These are phyloP conservation scores for Claviceps arundinis DNA, from an alignment of 2,329 filamentous ascomycete species.

Conservation along the genomic window DNA sequence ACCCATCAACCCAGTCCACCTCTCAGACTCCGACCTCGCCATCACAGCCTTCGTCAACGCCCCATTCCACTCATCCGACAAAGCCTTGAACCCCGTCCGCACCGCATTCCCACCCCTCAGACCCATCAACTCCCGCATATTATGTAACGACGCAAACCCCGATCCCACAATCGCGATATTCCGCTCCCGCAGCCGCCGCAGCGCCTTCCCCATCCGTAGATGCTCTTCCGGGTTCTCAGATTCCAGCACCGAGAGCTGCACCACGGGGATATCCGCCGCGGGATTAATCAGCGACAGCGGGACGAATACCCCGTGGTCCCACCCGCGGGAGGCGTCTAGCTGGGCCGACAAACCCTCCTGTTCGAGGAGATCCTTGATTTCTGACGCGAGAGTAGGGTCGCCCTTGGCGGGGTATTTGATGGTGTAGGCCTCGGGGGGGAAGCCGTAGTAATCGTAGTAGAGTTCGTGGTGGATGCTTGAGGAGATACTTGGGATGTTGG, in stretches of 20 bases:
- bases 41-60: conserved; percentile 28
- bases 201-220: conserved; percentile 38
- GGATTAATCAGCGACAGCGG: conserved; percentile 42
- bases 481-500: conserved; percentile 35
- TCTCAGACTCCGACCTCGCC: conserved; percentile 19
- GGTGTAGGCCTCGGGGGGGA: conserved; percentile 40
- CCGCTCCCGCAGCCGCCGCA: conserved; percentile 32
- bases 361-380: conserved; percentile 32
- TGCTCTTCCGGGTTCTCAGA: conserved; percentile 36
- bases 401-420: conserved; percentile 45
- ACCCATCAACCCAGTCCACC: conserved; percentile 25
- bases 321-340: conserved; percentile 29
- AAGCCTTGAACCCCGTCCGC: conserved; percentile 10
- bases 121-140: conserved; percentile 33
- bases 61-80: conserved; percentile 30
- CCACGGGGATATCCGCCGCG: conserved; percentile 35
- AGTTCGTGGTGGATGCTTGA: conserved; percentile 33
- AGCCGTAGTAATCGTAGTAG: conserved; percentile 46
- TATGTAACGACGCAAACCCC: conserved; percentile 46
- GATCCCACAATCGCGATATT: conserved; percentile 48
- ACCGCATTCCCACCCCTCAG: conserved; percentile 11
- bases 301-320: conserved; percentile 50
- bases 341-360: conserved; percentile 29
- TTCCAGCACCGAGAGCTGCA: conserved; percentile 42
- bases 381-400: conserved; percentile 36